These are phyloP conservation scores for Mytilinidion resinicola DNA, from an alignment of 495 filamentous ascomycete species.

Conservation along the genomic window DNA sequence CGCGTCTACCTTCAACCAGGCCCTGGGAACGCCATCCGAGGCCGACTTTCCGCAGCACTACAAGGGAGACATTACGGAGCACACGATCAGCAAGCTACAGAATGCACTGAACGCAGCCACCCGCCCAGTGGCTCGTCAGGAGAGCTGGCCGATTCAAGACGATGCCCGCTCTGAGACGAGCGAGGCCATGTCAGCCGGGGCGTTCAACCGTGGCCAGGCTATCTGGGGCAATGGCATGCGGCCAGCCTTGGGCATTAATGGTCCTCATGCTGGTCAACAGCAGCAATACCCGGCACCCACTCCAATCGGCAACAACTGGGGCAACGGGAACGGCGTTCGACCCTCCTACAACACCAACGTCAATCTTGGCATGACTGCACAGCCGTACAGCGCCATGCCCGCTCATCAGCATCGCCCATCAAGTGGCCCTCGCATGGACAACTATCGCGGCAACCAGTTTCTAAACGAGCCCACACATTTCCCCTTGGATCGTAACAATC, in stretches of 20 bases:
- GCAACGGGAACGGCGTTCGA: constrained; percentile 13
- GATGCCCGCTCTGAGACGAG: constrained; percentile 61
- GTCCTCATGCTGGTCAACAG: not conserved
- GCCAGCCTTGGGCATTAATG: constrained; percentile 24
- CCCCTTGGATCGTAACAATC: constrained; percentile 36
- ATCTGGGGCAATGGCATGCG: constrained; percentile 51
- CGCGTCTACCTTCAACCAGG: constrained; percentile 69
- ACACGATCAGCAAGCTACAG: constrained; percentile 49
- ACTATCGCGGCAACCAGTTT: constrained; percentile 33
- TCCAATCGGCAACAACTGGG: constrained; percentile 19
- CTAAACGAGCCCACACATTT: constrained; percentile 37
- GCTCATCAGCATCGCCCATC: constrained; percentile 15
- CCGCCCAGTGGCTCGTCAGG: constrained; percentile 49
- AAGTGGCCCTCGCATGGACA: constrained; percentile 7
- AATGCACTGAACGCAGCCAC: constrained; percentile 47
- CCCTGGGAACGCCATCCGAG: constrained; percentile 57
- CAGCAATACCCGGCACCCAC: constrained; percentile 27
- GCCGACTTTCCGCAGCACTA: constrained; percentile 41
- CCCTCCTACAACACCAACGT: constrained; percentile 17
- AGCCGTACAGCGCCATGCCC: constrained; percentile 8
- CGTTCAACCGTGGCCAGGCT: constrained; percentile 54
- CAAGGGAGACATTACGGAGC: constrained; percentile 46
- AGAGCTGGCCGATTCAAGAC: constrained; percentile 59
- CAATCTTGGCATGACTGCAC: constrained; percentile 10
- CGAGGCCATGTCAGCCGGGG: constrained; percentile 54